These are phyloP conservation scores for Domatiomyces catenatus DNA, from an alignment of 2,329 filamentous ascomycete genomes.

Conservation along the genomic window DNA sequence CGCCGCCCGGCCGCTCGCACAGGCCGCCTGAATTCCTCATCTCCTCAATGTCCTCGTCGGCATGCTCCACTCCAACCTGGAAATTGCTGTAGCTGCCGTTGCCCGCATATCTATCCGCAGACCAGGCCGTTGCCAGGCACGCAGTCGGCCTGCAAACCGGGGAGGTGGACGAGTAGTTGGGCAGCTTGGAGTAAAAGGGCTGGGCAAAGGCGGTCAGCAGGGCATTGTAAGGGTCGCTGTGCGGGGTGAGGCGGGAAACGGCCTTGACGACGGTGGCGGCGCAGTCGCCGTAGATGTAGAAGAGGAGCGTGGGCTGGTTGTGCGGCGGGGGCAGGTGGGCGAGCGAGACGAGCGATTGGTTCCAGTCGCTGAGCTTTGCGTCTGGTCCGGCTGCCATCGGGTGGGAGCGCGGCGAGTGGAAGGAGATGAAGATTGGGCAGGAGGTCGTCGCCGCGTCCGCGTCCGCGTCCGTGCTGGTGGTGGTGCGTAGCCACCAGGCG, in stretches of 20 bases:
- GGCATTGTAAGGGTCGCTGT: slow-evolving; percentile 34
- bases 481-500: slow-evolving; percentile 53
- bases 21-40: slow-evolving; percentile 35
- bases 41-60: slow-evolving; percentile 54
- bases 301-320: slow-evolving; percentile 68
- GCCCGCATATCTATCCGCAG: slow-evolving; percentile 62
- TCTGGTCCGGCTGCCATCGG: slow-evolving; percentile 24
- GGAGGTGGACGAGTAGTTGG: slow-evolving; percentile 43
- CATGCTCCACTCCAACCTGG: slow-evolving; percentile 55
- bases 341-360: slow-evolving; percentile 63
- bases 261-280: slow-evolving; percentile 21
- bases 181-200: slow-evolving; percentile 64
- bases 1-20: slow-evolving; percentile 22
- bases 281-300: slow-evolving; percentile 43
- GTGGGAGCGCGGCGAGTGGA: slow-evolving; percentile 50
- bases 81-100: slow-evolving; percentile 78
- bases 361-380: slow-evolving; percentile 35
- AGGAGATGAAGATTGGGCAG: slow-evolving; percentile 57
- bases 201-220: slow-evolving; percentile 52
- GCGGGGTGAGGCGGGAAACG: slow-evolving; percentile 19
- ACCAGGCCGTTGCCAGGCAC: slow-evolving; percentile 60
- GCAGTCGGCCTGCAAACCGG: slow-evolving; percentile 46
- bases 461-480: slow-evolving; percentile 23
- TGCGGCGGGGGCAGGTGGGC: slow-evolving; percentile 44
- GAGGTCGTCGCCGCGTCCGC: slow-evolving; percentile 18